These are phyloP conservation scores for Aegilops longissima DNA, from an alignment of 176 grass and related monocot genomes.

Conservation along the genomic window DNA sequence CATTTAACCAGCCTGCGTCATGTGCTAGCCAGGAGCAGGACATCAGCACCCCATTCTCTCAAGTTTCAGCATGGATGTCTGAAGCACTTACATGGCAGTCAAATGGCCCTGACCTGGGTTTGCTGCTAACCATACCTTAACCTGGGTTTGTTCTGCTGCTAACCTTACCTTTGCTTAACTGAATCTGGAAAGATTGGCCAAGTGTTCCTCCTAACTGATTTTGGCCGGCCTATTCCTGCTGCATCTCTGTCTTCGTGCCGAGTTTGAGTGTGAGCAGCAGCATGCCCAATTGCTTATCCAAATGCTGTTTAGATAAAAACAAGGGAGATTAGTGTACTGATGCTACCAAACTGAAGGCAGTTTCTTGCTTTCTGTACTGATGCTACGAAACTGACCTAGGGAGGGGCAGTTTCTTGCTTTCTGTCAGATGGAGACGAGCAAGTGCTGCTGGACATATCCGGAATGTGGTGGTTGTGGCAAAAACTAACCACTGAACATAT, in stretches of 20 bases:
- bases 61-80: neutral
- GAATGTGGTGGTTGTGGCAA: neutral
- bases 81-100: neutral
- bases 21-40: neutral
- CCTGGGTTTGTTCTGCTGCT: neutral
- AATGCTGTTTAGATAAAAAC: no score
- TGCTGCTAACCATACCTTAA: neutral
- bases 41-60: neutral
- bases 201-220: neutral
- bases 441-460: neutral
- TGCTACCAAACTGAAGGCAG: neutral
- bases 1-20: neutral
- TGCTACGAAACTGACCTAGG: neutral
- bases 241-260: neutral
- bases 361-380: neutral
- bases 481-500: constrained; percentile 10
- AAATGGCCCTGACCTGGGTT: neutral
- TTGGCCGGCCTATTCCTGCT: neutral
- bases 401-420: neutral
- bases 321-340: neutral
- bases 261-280: neutral
- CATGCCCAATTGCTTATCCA: neutral
- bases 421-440: neutral
- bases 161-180: neutral
- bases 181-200: neutral